Conservation (phyloP, 257 asterid species). For the Solanum chaucha region DNA sequence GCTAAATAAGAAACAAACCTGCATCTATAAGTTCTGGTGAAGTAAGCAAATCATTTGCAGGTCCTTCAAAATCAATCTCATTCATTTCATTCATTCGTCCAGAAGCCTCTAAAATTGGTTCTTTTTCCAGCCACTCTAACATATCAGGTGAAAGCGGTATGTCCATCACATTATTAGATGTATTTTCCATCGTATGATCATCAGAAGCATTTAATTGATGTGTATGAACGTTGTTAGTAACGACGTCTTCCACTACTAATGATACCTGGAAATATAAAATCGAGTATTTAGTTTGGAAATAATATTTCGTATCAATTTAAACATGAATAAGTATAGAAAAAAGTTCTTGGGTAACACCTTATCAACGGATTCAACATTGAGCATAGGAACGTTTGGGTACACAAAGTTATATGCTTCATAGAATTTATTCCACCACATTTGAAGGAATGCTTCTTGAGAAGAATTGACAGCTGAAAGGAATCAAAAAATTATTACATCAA, state of each 20-base stretch:
- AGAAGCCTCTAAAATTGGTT: neutral
- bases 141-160: too few species aligned
- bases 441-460: constrained; percentile 11
- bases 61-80: neutral
- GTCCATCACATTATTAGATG: neutral
- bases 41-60: neutral
- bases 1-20: neutral
- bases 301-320: neutral
- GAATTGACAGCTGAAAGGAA: constrained; percentile 5
- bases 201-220: neutral
- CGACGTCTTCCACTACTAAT: accelerated
- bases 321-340: neutral
- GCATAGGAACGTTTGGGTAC: neutral
- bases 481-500: neutral
- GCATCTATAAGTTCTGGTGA: neutral
- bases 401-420: neutral
- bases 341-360: constrained; percentile 7
- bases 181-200: neutral
- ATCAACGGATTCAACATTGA: neutral
- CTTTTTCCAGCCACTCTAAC: neutral
- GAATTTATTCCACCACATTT: constrained; percentile 19
- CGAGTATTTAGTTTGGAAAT: neutral
- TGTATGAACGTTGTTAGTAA: neutral
- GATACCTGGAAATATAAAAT: neutral
- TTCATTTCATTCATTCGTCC: neutral